Base-by-base conservation (phyloP, 345 rosid genomes). In the Eucalyptus viminalis region DNA sequence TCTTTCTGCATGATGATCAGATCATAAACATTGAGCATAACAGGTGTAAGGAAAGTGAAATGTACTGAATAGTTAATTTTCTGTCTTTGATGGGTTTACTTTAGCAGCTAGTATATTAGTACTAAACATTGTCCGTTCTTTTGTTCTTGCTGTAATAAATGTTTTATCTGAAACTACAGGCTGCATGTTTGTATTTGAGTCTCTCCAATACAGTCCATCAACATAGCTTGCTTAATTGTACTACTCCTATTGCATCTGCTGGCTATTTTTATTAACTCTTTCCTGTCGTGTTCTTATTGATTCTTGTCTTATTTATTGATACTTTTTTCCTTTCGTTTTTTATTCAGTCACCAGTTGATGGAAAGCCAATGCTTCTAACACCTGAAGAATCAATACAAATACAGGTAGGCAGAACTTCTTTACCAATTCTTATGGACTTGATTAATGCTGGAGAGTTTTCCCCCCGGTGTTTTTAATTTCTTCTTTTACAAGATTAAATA, bases 301-400 rank as follows among this genome's bases (percentile, higher is more conserved):
- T 43, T 88, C 49, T 65, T 45, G 37, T 67, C 49, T 43, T 47
- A 40, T 27, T 43, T 51, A 27, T 89, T 37, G 47, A 19, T 8
- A 24, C 34, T 86, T 54, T 27, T 43, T 50, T 45, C 69, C 31
- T 34, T 86, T 37, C 19, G 14, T 24, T 13, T 15, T 51, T 80
- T 24, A 49, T 91, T 83, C 92, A 96, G 98, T 96, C 98, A 67
- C 97, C 98, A 72, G 94, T 95, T 60, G 97, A 96, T 91, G 97
- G 97, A 87, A 95, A 94, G 89, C 96, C 96, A 86, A 95, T 96
- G 97, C 97, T 96, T 89, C 93, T 96, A 87, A 95, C 98, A 56
- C 98, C 97, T 10, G 98, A 95, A 92, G 98, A 96, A 88, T 96
- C 98, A 12, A 96, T 96, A 92, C 94, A 96, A 91, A 95, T 96